Percentiles rank a stretch among this genome's conserved stretches.
Conservation (phyloP, 352 stramenopile species). For the Blastocystis hominis region DNA sequence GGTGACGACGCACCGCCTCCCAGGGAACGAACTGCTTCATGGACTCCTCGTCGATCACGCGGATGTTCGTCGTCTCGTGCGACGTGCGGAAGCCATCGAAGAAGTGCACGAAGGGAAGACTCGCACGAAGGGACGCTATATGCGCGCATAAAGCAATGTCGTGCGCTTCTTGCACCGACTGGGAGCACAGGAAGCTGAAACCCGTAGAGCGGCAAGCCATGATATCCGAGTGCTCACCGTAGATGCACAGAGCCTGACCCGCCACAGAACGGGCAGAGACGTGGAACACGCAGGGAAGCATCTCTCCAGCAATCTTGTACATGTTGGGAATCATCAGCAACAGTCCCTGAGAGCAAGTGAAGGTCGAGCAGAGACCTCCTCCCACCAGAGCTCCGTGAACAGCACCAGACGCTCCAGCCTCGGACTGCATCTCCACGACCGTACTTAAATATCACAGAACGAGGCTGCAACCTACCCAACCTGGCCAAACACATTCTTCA, state of each 20-base stretch:
- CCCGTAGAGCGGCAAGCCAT: constrained; percentile 79
- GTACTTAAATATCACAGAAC: not conserved
- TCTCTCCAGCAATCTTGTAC: constrained; percentile 81
- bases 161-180: constrained; percentile 74
- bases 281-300: constrained; percentile 74
- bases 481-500: constrained; percentile 66
- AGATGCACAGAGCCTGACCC: constrained; percentile 65
- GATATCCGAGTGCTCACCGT: constrained; percentile 77
- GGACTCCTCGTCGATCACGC: constrained; percentile 68
- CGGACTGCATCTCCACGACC: constrained; percentile 66
- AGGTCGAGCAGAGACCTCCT: constrained; percentile 77
- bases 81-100: constrained; percentile 71
- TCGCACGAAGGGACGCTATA: constrained; percentile 75
- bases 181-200: constrained; percentile 76
- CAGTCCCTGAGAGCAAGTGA: constrained; percentile 75
- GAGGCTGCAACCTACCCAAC: constrained; percentile 62
- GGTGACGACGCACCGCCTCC: constrained; percentile 68
- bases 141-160: constrained; percentile 80
- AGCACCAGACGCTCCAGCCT: constrained; percentile 65
- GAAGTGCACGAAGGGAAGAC: constrained; percentile 81
- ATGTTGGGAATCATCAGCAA: constrained; percentile 82
- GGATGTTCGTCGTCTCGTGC: constrained; percentile 76
- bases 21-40: constrained; percentile 68
- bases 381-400: constrained; percentile 65
- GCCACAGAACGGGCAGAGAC: constrained; percentile 71